Evolutionary conservation across 768 basidiomycete genomes (phyloP), one percentile per base, ranked within the genome.

Genomic region (Clavaria fumosa): DNA sequence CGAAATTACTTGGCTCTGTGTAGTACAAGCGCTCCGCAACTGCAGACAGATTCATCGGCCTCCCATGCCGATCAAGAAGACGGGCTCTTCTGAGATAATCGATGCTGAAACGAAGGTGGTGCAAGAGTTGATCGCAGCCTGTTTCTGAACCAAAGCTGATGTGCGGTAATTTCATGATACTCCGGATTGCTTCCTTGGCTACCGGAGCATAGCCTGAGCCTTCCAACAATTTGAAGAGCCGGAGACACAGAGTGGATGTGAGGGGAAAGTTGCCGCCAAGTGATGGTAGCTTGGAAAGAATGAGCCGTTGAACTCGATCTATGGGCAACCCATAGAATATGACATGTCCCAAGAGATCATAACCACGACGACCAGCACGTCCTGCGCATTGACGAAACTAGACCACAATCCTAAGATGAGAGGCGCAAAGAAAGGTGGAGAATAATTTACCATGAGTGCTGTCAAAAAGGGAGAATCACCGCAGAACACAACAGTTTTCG

Each of bases 381-480:
- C 95, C 95, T 7, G 95, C 91, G 93, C 97, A 99, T 50, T 99
- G 95, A 0, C 93, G 97, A 52, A 95, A 96, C 58, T 90, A n/a
- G 12, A 11, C 14, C 7, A 28, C 4, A 23, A 23, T 20, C 23
- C 43, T 45, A 38, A 37, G 39, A 34, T 34, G 40, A 26, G 19
- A 4, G 9, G 14, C 22, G 11, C 19, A 7, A 2, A 21, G 37
- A 33, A 10, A n/a, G 28, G n/a, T 15, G 14, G 14, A 15, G 27
- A n/a, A 26, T 10, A 30, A 48, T 63, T 2, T 47, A 70, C 72
- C 66, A 68, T 71, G 5, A 78, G 62, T 1, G 74, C 70, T 1
- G 74, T 75, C 23, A 77, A 46, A 49, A 41, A 74, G 1, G 70
- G 69, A 0, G 75, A 76, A 50, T 77, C 75, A 0, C 69, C 71